A percentile compares a stretch with the other conserved stretches of the same genome.
phyloP scores from a whole-genome alignment of 208 protist genomes.

The Leishmania martiniquensis region DNA sequence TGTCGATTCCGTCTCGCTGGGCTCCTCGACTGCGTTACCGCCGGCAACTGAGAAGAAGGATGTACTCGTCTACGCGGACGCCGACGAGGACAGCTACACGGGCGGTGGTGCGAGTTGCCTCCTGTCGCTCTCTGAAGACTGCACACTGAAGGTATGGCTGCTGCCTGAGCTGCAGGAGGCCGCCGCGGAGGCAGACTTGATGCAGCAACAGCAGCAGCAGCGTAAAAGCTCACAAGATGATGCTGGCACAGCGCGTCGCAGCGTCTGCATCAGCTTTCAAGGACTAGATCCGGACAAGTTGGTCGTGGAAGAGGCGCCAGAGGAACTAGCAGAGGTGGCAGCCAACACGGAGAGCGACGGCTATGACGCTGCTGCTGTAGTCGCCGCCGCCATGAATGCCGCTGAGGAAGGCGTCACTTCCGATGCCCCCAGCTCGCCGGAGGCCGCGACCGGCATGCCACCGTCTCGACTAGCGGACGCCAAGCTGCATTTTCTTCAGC shows the following conservation, averaged over 20 bases:
- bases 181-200: conserved; percentile 36
- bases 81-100: conserved; percentile 25
- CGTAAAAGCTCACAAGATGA: conserved; percentile 11
- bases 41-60: conserved; percentile 28
- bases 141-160: conserved; percentile 68
- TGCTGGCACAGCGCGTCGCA: conserved; percentile 19
- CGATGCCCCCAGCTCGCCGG: background rate
- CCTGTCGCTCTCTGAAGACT: conserved; percentile 64
- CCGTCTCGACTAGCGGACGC: conserved; percentile 1
- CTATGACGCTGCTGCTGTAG: background rate
- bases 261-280: conserved; percentile 51
- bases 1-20: background rate
- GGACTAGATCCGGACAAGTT: conserved; percentile 23
- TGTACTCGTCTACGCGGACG: conserved; percentile 41
- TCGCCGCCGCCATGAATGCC: background rate
- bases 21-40: background rate
- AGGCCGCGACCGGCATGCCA: background rate
- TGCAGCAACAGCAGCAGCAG: conserved; percentile 47
- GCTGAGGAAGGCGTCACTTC: background rate
- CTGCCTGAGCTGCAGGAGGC: conserved; percentile 63
- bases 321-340: conserved; percentile 1
- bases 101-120: conserved; percentile 28
- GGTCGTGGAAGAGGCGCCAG: conserved; percentile 21
- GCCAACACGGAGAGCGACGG: background rate
- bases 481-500: conserved; percentile 28